Evolutionary conservation across 2,329 filamentous ascomycete genomes (phyloP).

Genomic region (Aspergillus caelatus): DNA sequence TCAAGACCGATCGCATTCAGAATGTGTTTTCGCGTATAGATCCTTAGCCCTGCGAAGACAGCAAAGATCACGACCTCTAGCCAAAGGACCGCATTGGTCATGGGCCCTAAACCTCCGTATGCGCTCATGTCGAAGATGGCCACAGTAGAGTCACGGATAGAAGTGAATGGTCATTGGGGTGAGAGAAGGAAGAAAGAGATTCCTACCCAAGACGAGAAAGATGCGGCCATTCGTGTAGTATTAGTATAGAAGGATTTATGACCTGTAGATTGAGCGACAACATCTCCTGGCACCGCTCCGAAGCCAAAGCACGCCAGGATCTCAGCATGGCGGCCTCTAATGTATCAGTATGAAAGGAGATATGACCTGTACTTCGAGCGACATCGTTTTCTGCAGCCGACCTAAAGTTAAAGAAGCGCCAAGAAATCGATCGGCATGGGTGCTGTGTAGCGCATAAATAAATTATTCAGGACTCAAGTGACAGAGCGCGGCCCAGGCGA

Average conservation of each 20-base stretch:
- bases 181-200: background rate
- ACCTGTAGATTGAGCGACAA: background rate
- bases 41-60: conserved; percentile 20
- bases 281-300: background rate
- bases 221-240: background rate
- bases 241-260: background rate
- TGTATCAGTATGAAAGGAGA: background rate
- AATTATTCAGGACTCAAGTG: background rate
- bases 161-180: background rate
- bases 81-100: conserved; percentile 28
- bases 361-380: background rate
- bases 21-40: background rate
- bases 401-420: background rate
- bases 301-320: background rate
- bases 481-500: background rate
- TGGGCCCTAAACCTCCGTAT: conserved; percentile 26
- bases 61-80: conserved; percentile 19
- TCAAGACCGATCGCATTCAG: background rate
- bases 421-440: background rate
- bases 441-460: background rate
- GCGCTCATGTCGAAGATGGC: conserved; percentile 16
- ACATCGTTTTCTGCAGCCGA: background rate
- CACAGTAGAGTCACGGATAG: background rate
- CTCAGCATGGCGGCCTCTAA: background rate
- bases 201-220: background rate